Evolutionary conservation across 1,284 basidiomycete species (phyloP), one percentile per base, ranked within the genome.

Genomic region (Ustilago xerochloae): DNA sequence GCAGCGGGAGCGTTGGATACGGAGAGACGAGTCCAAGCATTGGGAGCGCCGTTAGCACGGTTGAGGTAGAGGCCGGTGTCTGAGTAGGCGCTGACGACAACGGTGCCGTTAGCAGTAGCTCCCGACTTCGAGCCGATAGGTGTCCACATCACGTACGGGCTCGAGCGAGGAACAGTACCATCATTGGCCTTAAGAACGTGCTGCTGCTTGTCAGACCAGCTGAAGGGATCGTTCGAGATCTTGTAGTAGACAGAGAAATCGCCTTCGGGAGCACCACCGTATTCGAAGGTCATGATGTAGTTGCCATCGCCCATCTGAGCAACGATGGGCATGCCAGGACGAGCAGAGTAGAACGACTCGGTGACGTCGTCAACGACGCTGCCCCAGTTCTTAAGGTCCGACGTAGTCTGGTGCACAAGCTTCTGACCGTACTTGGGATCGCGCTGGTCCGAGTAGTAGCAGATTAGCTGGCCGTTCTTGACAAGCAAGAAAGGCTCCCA

Each of bases 391-490:
- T 76, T 67, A 28, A 84, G 69, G 56, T 86, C 82, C 13, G 72
- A 63, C 12, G 84, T 73, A 16, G 78, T 76, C 55, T 85, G 82
- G 63, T 85, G 82, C 12, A 81, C 83, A 16, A 85, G 58, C 58
- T 86, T 85, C 67, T 86, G 84, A 4, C 84, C 84, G 61, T 85
- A 79, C 12, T 29, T 56, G 15, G 84, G 72, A 57, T 85, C 84
- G 5, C 85, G 81, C 63, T 86, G 84, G 61, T 86, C 85, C 6
- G 84, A 85, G 75, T 85, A 86, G 75, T 82, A 86, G 53, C 81
- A 70, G 51, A 85, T 77, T 22, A 86, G 71, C 66, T 84, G 78
- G 56, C 78, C 70, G 46, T 84, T 78, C 69, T 79, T 81, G 15
- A 77, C 72, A 55, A 85, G 68, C 47, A 85, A 56, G 74, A 83